Evolutionary conservation across 768 basidiomycete species (phyloP).

Genomic region (Amanita pallidorosea): DNA sequence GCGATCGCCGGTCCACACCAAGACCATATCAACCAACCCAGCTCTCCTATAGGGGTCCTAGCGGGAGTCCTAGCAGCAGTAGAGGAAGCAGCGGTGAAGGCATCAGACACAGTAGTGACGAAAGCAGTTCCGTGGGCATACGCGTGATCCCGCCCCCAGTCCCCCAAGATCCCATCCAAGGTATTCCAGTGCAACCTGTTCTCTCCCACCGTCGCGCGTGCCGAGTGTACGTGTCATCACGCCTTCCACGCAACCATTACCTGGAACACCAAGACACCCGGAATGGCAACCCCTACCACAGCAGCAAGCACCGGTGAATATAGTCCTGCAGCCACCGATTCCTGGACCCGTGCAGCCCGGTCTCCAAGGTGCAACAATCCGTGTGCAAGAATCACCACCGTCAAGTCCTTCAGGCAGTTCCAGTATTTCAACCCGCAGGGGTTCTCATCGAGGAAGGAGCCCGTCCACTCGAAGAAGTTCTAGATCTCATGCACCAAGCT

Average conservation of each 20-base stretch:
- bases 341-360: slow-evolving; percentile 2
- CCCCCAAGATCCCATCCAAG: neutral
- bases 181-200: neutral
- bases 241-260: slow-evolving; percentile 8
- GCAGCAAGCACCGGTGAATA: slow-evolving; percentile 14
- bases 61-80: neutral
- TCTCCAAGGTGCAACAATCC: neutral
- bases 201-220: slow-evolving; percentile 4
- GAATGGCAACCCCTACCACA: slow-evolving; percentile 15
- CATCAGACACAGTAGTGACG: neutral
- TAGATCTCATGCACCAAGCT: neutral
- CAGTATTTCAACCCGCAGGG: neutral
- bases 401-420: neutral
- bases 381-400: neutral
- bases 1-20: neutral
- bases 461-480: neutral
- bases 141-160: slow-evolving; percentile 2
- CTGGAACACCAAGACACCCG: slow-evolving; percentile 16
- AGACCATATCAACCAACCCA: neutral
- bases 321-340: slow-evolving; percentile 10
- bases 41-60: slow-evolving; percentile 2
- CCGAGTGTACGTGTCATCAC: slow-evolving; percentile 11
- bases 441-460: neutral
- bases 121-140: neutral
- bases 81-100: slow-evolving; percentile 1